Evolutionary conservation across 2,329 filamentous ascomycete species (phyloP), one percentile per base, ranked within the genome.

Genomic region (Thielaviopsis populi): DNA sequence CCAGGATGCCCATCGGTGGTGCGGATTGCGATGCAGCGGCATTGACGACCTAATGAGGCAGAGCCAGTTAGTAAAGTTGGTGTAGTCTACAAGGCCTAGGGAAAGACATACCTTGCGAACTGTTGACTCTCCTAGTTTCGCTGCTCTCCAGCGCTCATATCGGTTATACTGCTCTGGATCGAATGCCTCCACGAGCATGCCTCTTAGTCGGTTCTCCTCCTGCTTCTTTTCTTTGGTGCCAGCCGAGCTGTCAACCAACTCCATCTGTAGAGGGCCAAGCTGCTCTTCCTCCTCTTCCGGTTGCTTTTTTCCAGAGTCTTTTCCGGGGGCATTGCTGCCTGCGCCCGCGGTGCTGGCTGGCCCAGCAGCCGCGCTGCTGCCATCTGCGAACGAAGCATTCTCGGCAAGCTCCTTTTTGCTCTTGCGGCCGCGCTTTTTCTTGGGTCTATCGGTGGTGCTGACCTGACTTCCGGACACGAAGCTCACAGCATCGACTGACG

Each of bases 21-120:
- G 89, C 88, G 1, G 86, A 90, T 71, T 91, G 88, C 0, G 86
- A 89, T 8, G 91, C 85, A 1, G 88, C 89, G 65, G 88, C 86
- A 70, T 91, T 92, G 71, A 90, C 85, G 66, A 91, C 82, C 80
- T 85, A 0, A n/a, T 22, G 13, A 40, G 19, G 17, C 8, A 19
- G 30, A 8, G 15, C 58, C 19, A 43, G 22, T 27, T n/a, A n/a
- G 41, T 46, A 6, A n/a, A 40, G 2, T 46, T 27, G 3, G 19
- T 19, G 33, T 50, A n/a, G 67, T 67, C 67, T 65, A 62, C n/a
- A n/a, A n/a, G 19, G 11, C 8, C 48, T 10, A 2, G 15, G 17
- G 0, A 33, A 4, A 33, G 13, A 72, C 80, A 65, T 75, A 85
- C 83, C 70, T 85, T 80, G 70, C 87, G 82, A 65, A 91, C 85